Evolutionary conservation across 2,329 filamentous ascomycete species (phyloP).

Genomic region (Neoscytalidium dimidiatum): DNA sequence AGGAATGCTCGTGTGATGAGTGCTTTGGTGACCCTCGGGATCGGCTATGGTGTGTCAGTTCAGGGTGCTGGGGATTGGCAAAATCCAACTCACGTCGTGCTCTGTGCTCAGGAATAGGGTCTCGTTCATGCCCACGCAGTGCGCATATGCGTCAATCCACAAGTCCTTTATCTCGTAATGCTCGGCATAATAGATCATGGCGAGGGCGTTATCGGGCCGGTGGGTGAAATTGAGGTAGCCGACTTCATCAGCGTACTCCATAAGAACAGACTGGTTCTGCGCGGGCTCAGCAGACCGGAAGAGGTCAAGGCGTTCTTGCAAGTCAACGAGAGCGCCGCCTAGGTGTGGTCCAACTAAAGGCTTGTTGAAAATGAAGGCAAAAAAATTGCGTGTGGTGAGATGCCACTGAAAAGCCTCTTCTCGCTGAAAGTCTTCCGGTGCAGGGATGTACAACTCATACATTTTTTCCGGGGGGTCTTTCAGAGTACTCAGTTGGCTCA

Average conservation of each 20-base stretch:
- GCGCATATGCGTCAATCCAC: constrained; percentile 73
- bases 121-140: constrained; percentile 77
- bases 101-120: constrained; percentile 58
- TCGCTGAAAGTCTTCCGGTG: constrained; percentile 56
- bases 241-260: constrained; percentile 67
- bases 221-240: constrained; percentile 70
- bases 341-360: constrained; percentile 69
- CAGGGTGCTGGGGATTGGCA: background rate
- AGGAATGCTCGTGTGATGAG: constrained; percentile 63
- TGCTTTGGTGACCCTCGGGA: constrained; percentile 59
- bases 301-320: constrained; percentile 67
- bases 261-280: constrained; percentile 63
- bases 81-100: constrained; percentile 56
- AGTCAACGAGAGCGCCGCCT: constrained; percentile 62
- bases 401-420: constrained; percentile 64
- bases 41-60: constrained; percentile 28
- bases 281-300: constrained; percentile 55
- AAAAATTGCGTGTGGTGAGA: constrained; percentile 71
- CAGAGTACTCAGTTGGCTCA: background rate
- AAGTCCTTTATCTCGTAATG: constrained; percentile 62
- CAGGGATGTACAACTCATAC: constrained; percentile 69
- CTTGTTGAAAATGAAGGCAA: constrained; percentile 68
- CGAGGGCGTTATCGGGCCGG: constrained; percentile 68
- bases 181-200: constrained; percentile 68
- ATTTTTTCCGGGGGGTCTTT: constrained; percentile 21